Conservation (phyloP, 306 rosid genomes). For the Abrus precatorius region DNA sequence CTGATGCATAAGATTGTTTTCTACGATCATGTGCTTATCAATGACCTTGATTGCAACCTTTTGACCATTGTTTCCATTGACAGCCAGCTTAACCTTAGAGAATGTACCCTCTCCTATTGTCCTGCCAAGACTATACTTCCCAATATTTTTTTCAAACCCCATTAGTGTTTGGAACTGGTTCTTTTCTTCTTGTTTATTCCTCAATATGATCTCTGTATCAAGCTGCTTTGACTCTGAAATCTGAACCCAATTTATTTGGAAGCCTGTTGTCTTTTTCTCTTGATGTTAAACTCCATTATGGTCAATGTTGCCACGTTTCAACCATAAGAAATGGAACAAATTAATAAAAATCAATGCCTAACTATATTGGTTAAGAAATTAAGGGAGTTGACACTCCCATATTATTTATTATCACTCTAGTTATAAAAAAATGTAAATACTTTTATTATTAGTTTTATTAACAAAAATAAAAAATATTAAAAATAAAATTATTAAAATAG, state of each 20-base stretch:
- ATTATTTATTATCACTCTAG: no score
- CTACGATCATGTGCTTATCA: conserved; percentile 75
- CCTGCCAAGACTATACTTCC: conserved; percentile 68
- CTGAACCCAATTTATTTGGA: conserved; percentile 18
- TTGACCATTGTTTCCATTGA: conserved; percentile 57
- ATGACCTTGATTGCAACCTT: conserved; percentile 76
- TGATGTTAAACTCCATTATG: not conserved
- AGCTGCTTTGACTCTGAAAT: not conserved
- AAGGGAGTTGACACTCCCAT: no score
- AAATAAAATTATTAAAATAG: no score
- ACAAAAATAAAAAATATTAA: no score
- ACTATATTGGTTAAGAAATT: no score
- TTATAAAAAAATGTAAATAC: no score
- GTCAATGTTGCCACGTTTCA: not conserved
- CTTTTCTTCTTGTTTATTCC: not conserved
- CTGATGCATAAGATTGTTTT: conserved; percentile 72
- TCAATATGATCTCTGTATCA: conserved; percentile 3
- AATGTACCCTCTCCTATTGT: conserved; percentile 86
- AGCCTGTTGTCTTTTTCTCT: not conserved
- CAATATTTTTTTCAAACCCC: conserved; percentile 64
- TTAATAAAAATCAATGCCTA: no score
- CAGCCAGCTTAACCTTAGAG: conserved; percentile 80
- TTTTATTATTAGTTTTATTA: no score
- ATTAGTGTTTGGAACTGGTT: conserved; percentile 41
- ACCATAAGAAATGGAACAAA: not conserved